phyloP scores from a whole-genome alignment of 305 asterid genomes.

The Fraxinus greggii region DNA sequence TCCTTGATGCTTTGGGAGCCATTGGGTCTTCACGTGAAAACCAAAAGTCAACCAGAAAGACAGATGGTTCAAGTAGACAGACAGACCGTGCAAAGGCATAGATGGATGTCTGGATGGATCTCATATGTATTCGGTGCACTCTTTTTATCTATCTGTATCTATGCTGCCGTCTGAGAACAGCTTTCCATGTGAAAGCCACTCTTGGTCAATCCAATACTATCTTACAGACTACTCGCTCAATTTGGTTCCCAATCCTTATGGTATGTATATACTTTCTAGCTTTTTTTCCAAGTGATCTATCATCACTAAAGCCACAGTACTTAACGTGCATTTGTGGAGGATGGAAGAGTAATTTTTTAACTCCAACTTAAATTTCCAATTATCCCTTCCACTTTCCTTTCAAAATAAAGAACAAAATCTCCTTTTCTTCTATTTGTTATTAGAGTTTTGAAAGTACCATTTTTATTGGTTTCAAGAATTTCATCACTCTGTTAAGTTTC shows the following conservation, averaged over 20 bases:
- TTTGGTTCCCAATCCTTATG: neutral
- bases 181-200: neutral
- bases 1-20: slow-evolving; percentile 79
- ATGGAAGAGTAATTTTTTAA: neutral
- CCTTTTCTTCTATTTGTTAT: neutral
- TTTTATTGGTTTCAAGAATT: neutral
- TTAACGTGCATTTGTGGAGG: neutral
- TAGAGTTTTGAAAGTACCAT: neutral
- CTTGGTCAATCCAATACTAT: slow-evolving; percentile 3
- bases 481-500: neutral
- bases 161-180: neutral
- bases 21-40: slow-evolving; percentile 48
- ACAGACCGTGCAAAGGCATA: slow-evolving; percentile 25
- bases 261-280: neutral
- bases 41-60: slow-evolving; percentile 36
- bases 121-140: slow-evolving; percentile 15
- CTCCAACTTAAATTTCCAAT: neutral
- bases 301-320: neutral
- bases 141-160: neutral
- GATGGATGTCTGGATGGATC: slow-evolving; percentile 28
- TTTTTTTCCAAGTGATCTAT: neutral
- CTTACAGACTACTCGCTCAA: neutral
- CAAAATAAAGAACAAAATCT: neutral
- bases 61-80: slow-evolving; percentile 19
- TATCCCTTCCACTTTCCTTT: neutral